Conservation (phyloP, 2,329 filamentous ascomycete genomes). For the Pseudogymnoascus verrucosus region DNA sequence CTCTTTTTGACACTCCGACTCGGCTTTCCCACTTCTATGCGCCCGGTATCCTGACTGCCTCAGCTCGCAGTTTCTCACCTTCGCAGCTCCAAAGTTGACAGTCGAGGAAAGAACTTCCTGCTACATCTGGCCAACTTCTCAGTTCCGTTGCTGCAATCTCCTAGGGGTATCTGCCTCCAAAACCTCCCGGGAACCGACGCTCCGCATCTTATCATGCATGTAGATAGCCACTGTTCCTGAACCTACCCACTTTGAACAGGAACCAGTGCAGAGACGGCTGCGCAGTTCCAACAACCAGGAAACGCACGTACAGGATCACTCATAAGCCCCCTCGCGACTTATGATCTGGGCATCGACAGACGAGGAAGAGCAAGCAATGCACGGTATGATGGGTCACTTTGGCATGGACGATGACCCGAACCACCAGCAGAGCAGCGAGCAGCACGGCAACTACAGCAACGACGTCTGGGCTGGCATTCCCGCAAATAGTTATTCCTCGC, state of each 20-base stretch:
- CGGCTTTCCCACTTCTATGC: slow-evolving; percentile 3
- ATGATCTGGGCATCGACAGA: background rate
- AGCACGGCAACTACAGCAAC: slow-evolving; percentile 37
- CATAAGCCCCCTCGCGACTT: background rate
- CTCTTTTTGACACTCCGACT: slow-evolving; percentile 1
- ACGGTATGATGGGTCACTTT: slow-evolving; percentile 30
- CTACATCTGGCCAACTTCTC: background rate
- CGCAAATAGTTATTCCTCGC: slow-evolving; percentile 31
- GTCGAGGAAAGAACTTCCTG: background rate
- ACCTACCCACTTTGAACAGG: background rate
- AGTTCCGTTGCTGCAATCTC: background rate
- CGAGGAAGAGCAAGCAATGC: slow-evolving; percentile 21
- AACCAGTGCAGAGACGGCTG: background rate
- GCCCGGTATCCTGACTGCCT: background rate
- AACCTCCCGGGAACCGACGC: background rate
- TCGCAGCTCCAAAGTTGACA: background rate
- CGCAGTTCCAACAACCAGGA: background rate
- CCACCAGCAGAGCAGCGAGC: slow-evolving; percentile 31
- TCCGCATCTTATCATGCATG: background rate
- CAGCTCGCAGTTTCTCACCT: background rate
- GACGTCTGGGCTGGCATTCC: slow-evolving; percentile 48
- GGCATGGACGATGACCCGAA: slow-evolving; percentile 29
- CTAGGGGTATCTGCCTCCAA: background rate
- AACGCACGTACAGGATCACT: background rate
- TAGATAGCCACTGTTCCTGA: background rate